Conservation (phyloP, 2,329 filamentous ascomycete genomes). For the Colletotrichum caudatum region DNA sequence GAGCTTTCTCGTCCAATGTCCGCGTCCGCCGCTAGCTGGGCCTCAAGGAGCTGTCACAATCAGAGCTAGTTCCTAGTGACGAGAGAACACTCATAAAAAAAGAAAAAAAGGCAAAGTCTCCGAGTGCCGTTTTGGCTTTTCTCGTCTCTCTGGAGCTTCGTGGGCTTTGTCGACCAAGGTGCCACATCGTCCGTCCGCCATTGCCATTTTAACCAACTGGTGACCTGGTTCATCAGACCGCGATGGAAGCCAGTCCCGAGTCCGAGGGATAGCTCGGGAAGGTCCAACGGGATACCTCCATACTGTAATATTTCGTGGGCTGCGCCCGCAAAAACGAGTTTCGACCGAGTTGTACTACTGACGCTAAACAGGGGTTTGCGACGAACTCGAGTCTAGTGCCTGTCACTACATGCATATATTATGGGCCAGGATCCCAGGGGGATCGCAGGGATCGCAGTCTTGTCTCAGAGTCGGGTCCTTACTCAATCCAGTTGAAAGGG, state of each 20-base stretch:
- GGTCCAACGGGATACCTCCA: background rate
- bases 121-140: background rate
- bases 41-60: background rate
- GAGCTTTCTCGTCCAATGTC: background rate
- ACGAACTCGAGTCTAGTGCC: conserved; percentile 35
- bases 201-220: background rate
- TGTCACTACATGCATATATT: conserved; percentile 43
- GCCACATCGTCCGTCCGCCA: too few species aligned
- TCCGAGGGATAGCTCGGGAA: background rate
- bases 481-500: background rate
- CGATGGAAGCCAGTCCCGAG: background rate
- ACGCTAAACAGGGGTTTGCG: conserved; percentile 42
- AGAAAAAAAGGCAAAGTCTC: too few species aligned
- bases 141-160: background rate
- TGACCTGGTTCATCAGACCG: background rate
- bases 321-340: background rate
- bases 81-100: too few species aligned
- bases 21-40: background rate
- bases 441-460: conserved; percentile 43
- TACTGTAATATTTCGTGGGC: background rate
- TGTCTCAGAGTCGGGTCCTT: conserved; percentile 26
- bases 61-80: background rate
- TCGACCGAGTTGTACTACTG: conserved; percentile 18
- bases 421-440: conserved; percentile 43
- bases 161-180: background rate